Conservation (phyloP, 2,329 filamentous ascomycete genomes). For the Pseudophaeomoniella oleicola region DNA sequence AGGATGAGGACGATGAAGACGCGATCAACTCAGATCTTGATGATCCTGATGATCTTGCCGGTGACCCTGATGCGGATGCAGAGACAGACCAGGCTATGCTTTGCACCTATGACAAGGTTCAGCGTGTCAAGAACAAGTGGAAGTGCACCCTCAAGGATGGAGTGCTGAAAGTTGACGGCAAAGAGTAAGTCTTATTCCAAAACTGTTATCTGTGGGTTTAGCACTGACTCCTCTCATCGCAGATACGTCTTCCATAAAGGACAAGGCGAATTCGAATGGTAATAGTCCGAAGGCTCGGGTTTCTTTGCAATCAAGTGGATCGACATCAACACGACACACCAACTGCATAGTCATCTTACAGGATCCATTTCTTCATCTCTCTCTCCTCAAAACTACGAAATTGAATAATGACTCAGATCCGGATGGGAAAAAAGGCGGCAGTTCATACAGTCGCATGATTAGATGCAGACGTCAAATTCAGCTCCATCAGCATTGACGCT, state of each 20-base stretch:
- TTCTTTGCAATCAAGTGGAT: neutral
- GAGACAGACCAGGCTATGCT: conserved; percentile 82
- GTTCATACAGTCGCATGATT: too few species aligned
- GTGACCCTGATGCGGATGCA: conserved; percentile 79
- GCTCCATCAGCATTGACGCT: too few species aligned
- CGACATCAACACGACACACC: too few species aligned
- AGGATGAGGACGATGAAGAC: conserved; percentile 57
- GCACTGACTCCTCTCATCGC: conserved; percentile 1
- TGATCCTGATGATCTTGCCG: conserved; percentile 78
- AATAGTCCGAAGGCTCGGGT: too few species aligned
- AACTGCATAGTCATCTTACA: too few species aligned
- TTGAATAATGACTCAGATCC: too few species aligned
- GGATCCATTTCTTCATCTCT: too few species aligned
- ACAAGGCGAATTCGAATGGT: conserved; percentile 97
- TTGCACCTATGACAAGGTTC: conserved; percentile 98
- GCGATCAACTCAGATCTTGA: conserved; percentile 98
- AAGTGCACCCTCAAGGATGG: conserved; percentile 98
- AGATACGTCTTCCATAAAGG: conserved; percentile 96
- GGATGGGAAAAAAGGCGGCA: too few species aligned
- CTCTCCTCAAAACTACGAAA: too few species aligned
- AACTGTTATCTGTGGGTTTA: too few species aligned
- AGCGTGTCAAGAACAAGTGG: conserved; percentile 98
- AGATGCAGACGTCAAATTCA: too few species aligned
- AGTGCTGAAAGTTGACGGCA: conserved; percentile 81
- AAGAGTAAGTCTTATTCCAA: conserved; percentile 50